A percentile compares a stretch with the other conserved stretches of the same genome.
Evolutionary conservation across 2,329 filamentous ascomycete genomes (phyloP).

Genomic region (Penicillium sp.): DNA sequence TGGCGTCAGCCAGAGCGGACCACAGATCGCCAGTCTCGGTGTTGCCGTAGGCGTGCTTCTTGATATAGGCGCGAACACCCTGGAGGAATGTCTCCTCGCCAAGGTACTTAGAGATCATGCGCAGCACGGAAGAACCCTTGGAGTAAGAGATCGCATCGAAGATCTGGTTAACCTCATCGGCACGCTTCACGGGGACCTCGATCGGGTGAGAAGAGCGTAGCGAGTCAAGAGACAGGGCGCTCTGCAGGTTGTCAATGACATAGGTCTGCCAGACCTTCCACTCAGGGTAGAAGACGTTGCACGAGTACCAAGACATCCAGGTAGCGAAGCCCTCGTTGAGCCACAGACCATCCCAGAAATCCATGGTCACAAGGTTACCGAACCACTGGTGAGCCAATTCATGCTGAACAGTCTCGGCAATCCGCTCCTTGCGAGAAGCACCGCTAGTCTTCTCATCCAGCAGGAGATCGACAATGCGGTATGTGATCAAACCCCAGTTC

Average conservation of each 20-base stretch:
- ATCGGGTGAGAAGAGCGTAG: constrained; percentile 94
- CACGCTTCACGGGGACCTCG: constrained; percentile 92
- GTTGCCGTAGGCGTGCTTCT: constrained; percentile 96
- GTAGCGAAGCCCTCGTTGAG: constrained; percentile 92
- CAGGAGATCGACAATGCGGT: constrained; percentile 86
- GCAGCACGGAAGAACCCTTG: constrained; percentile 91
- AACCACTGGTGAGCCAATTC: constrained; percentile 99
- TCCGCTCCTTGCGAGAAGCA: constrained; percentile 85
- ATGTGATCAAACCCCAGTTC: constrained; percentile 96
- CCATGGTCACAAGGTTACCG: constrained; percentile 95
- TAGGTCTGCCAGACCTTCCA: constrained; percentile 99
- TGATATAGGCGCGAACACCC: constrained; percentile 85
- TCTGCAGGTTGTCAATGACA: constrained; percentile 88
- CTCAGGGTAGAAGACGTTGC: constrained; percentile 93
- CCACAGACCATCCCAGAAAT: constrained; percentile 98
- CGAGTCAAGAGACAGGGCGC: constrained; percentile 83
- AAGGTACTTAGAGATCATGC: constrained; percentile 95
- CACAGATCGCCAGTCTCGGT: constrained; percentile 89
- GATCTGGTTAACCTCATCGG: constrained; percentile 96
- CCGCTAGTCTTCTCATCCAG: constrained; percentile 90
- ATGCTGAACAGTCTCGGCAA: constrained; percentile 95
- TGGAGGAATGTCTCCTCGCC: constrained; percentile 93
- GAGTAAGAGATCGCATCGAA: constrained; percentile 98
- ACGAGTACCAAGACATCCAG: constrained; percentile 92
- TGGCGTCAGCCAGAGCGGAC: constrained; percentile 82